Evolutionary conservation across 1,284 basidiomycete species (phyloP).

Genomic region (Cryptococcus maquisensis): DNA sequence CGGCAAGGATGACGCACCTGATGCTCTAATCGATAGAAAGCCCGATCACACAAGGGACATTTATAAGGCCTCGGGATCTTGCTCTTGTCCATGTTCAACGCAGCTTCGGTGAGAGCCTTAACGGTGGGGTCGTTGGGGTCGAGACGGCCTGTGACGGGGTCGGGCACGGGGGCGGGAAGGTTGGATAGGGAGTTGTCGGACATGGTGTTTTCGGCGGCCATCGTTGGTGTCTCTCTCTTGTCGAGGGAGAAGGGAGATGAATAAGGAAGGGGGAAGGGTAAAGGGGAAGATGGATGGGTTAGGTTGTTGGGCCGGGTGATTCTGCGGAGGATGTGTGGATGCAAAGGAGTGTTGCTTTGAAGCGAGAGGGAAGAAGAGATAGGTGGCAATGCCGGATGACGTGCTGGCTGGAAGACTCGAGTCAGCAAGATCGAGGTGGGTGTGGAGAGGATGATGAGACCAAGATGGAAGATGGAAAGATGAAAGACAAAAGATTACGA

Average conservation of each 20-base stretch:
- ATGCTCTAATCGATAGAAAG: conserved; percentile 87
- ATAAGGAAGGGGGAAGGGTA: background rate
- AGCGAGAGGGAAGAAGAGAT: background rate
- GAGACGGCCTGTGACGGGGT: conserved; percentile 49
- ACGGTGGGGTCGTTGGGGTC: conserved; percentile 51
- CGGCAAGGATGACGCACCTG: conserved; percentile 57
- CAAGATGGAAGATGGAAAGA: background rate
- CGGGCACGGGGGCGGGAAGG: conserved; percentile 32
- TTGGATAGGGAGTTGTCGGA: conserved; percentile 10
- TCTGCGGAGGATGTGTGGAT: background rate
- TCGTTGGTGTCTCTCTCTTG: conserved; percentile 8
- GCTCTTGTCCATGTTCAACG: conserved; percentile 51
- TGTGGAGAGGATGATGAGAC: no score
- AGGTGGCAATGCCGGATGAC: background rate
- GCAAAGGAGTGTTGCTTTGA: background rate
- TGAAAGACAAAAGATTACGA: background rate
- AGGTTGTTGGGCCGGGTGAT: background rate
- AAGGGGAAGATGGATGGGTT: background rate
- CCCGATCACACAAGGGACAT: conserved; percentile 85
- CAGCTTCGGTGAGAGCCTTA: conserved; percentile 49
- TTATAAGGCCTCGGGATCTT: conserved; percentile 80
- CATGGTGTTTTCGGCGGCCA: conserved; percentile 4
- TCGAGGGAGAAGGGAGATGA: background rate
- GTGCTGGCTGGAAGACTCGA: background rate
- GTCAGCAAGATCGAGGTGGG: background rate